Evolutionary conservation across 371 early-diverging fungal species (phyloP).

Genomic region (Umbelopsis sp.): DNA sequence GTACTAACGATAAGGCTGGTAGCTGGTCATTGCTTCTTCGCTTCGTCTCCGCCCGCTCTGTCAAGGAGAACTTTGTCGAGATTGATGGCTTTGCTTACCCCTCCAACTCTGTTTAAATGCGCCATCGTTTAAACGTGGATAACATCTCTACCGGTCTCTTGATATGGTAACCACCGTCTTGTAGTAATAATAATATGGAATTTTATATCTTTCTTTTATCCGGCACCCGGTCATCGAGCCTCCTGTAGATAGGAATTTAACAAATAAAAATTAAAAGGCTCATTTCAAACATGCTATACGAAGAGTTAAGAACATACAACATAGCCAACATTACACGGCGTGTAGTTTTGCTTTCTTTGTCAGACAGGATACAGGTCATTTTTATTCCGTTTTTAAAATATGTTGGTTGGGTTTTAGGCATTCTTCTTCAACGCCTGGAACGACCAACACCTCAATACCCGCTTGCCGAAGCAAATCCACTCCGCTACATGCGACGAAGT

Average conservation of each 20-base stretch:
- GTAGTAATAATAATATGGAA: conserved; percentile 6
- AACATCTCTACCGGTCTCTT: neutral
- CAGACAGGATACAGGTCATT: conserved; percentile 20
- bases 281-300: no score
- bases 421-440: conserved; percentile 71
- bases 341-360: conserved; percentile 10
- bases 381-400: conserved; percentile 32
- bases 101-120: conserved; percentile 71
- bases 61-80: conserved; percentile 95
- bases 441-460: conserved; percentile 68
- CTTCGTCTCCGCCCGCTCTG: conserved; percentile 92
- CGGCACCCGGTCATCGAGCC: neutral
- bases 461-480: conserved; percentile 56
- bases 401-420: conserved; percentile 78
- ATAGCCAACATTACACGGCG: neutral
- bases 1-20: conserved; percentile 99
- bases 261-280: neutral
- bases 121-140: neutral
- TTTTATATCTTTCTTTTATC: neutral
- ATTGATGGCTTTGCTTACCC: conserved; percentile 82
- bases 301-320: no score
- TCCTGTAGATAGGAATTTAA: conserved; percentile 15
- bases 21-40: conserved; percentile 63
- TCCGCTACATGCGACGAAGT: conserved; percentile 79
- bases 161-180: neutral